phyloP scores from a whole-genome alignment of 2,329 filamentous ascomycete species.

The Phialemoniopsis sp. region DNA sequence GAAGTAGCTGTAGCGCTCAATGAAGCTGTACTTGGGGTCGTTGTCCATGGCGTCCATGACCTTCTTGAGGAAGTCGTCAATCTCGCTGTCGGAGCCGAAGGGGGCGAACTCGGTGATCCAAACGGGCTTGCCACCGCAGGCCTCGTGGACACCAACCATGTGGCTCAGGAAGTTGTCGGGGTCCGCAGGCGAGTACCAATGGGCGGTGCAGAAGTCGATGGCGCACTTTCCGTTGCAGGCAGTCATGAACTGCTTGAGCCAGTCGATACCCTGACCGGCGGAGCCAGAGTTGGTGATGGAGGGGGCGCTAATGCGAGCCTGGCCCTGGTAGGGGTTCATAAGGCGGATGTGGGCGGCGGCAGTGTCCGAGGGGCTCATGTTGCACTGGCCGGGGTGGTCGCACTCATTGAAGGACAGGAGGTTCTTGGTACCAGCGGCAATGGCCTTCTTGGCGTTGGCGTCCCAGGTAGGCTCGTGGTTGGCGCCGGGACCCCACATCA shows the following conservation, averaged over 20 bases:
- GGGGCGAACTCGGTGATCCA: slow-evolving; percentile 65
- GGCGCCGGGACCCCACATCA: slow-evolving; percentile 53
- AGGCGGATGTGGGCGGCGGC: slow-evolving; percentile 47
- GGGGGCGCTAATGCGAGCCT: slow-evolving; percentile 52
- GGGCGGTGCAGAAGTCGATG: slow-evolving; percentile 57
- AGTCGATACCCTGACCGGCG: slow-evolving; percentile 47
- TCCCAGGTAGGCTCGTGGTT: slow-evolving; percentile 46
- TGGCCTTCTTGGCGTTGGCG: slow-evolving; percentile 42
- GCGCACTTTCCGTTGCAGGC: slow-evolving; percentile 47
- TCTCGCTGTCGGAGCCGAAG: slow-evolving; percentile 34
- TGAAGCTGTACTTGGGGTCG: slow-evolving; percentile 38
- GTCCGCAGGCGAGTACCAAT: slow-evolving; percentile 57
- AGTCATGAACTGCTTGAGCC: slow-evolving; percentile 46
- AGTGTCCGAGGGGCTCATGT: slow-evolving; percentile 47
- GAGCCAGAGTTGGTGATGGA: slow-evolving; percentile 57
- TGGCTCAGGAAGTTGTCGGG: slow-evolving; percentile 50
- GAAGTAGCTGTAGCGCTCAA: slow-evolving; percentile 56
- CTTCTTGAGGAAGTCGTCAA: slow-evolving; percentile 42
- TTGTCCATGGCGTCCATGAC: slow-evolving; percentile 44
- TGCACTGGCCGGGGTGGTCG: slow-evolving; percentile 56
- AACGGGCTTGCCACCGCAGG: slow-evolving; percentile 46
- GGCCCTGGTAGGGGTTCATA: slow-evolving; percentile 51
- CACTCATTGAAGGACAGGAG: slow-evolving; percentile 71
- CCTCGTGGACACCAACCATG: slow-evolving; percentile 38
- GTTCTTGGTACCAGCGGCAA: slow-evolving; percentile 48